Conservation (phyloP, 2,329 filamentous ascomycete genomes). For the Diplocarpon mali region DNA sequence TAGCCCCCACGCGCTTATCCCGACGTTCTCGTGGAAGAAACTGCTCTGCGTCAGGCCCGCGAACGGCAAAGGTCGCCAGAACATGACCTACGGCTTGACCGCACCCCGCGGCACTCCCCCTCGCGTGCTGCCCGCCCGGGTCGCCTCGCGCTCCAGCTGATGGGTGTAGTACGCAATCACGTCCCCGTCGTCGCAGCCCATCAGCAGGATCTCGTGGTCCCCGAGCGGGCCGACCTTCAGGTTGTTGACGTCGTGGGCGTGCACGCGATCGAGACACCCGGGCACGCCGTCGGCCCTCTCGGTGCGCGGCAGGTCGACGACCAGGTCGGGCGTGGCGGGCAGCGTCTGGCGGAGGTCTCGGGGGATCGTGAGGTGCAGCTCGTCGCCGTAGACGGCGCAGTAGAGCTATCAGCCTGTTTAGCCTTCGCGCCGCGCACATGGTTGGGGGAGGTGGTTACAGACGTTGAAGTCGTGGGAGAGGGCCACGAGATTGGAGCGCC, state of each 20-base stretch:
- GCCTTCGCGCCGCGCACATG: no score
- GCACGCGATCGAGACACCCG: slow-evolving; percentile 41
- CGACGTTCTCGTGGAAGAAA: slow-evolving; percentile 70
- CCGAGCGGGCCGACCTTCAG: slow-evolving; percentile 60
- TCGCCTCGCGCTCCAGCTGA: slow-evolving; percentile 8
- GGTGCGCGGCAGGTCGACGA: slow-evolving; percentile 34
- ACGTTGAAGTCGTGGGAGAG: slow-evolving; percentile 48
- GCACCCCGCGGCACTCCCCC: not conserved
- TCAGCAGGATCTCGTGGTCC: slow-evolving; percentile 54
- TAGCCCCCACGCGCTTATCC: slow-evolving; percentile 70
- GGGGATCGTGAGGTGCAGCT: slow-evolving; percentile 46
- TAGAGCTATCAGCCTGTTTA: slow-evolving; percentile 36
- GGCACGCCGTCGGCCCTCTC: slow-evolving; percentile 33
- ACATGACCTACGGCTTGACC: slow-evolving; percentile 13
- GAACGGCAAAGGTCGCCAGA: no score
- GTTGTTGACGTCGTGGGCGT: slow-evolving; percentile 57
- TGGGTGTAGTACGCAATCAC: slow-evolving; percentile 57
- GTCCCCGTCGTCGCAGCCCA: slow-evolving; percentile 66
- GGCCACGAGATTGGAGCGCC: slow-evolving; percentile 45
- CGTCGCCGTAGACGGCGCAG: slow-evolving; percentile 45
- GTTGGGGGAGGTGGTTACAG: slow-evolving; percentile 13
- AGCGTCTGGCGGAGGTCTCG: slow-evolving; percentile 39
- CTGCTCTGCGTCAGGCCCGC: slow-evolving; percentile 7
- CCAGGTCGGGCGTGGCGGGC: slow-evolving; percentile 36
- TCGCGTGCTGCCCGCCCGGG: not conserved